Conservation (phyloP, 2,329 filamentous ascomycete genomes). For the Incumbomyces delicatus region DNA sequence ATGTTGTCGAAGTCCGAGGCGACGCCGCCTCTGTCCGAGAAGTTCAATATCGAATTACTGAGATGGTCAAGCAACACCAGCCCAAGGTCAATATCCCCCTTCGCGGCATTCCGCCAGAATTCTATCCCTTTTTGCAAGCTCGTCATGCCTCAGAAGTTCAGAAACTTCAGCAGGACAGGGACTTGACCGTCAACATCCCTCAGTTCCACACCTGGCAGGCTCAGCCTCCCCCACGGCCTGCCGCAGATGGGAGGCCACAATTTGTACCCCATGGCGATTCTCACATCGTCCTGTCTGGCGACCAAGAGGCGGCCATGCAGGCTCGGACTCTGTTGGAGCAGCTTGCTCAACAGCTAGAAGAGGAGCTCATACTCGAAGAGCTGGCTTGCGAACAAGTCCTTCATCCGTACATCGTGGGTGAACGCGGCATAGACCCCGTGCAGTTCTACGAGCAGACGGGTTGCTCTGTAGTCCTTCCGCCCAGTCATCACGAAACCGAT, state of each 20-base stretch:
- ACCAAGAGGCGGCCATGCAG: slow-evolving; percentile 70
- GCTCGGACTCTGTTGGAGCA: slow-evolving; percentile 73
- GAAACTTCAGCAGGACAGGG: slow-evolving; percentile 61
- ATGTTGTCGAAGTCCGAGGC: slow-evolving; percentile 83
- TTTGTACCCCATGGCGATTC: slow-evolving; percentile 65
- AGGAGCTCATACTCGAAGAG: slow-evolving; percentile 67
- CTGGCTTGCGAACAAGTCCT: slow-evolving; percentile 73
- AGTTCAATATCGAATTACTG: slow-evolving; percentile 72
- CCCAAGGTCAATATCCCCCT: slow-evolving; percentile 73
- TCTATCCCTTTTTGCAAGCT: slow-evolving; percentile 90
- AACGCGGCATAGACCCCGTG: slow-evolving; percentile 66
- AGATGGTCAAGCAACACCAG: slow-evolving; percentile 77
- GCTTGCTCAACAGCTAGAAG: slow-evolving; percentile 63
- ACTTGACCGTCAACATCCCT: slow-evolving; percentile 73
- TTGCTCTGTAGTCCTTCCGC: slow-evolving; percentile 74
- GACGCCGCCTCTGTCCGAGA: slow-evolving; percentile 79
- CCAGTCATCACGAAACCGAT: slow-evolving; percentile 67
- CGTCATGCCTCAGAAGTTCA: slow-evolving; percentile 59
- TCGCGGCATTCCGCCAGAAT: slow-evolving; percentile 76
- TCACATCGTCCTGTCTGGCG: slow-evolving; percentile 77
- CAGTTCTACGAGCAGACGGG: slow-evolving; percentile 87
- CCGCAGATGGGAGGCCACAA: slow-evolving; percentile 41
- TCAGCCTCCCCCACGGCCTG: slow-evolving; percentile 55
- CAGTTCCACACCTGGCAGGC: slow-evolving; percentile 64
- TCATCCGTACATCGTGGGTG: slow-evolving; percentile 90